These are phyloP conservation scores for Cordyceps cicadae DNA, from an alignment of 2,329 filamentous ascomycete genomes.

Conservation along the genomic window DNA sequence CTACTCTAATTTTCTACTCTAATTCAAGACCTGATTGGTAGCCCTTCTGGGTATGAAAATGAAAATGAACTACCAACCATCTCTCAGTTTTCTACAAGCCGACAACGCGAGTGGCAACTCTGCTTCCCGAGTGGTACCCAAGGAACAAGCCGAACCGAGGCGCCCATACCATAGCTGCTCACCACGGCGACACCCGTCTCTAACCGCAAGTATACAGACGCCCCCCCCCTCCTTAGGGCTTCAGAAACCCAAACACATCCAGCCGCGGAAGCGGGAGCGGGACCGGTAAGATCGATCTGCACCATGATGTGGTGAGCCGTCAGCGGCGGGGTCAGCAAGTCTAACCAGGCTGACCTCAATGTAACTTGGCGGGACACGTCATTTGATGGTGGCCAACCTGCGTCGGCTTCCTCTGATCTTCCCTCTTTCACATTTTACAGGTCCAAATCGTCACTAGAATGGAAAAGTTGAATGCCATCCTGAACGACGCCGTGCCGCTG, in stretches of 20 bases:
- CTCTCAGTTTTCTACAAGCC: not conserved
- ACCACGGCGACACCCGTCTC: too few relatives aligned
- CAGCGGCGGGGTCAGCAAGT: not conserved
- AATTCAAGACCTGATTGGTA: not conserved
- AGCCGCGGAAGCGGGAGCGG: too few relatives aligned
- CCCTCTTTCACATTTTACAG: not conserved
- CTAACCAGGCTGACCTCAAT: not conserved
- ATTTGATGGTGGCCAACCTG: not conserved
- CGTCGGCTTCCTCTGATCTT: not conserved
- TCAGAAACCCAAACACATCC: not conserved
- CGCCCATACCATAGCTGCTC: too few relatives aligned
- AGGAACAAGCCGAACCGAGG: not conserved
- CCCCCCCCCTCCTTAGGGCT: too few relatives aligned
- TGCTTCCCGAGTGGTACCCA: not conserved
- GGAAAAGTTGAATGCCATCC: slow-evolving; percentile 23
- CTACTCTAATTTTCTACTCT: not conserved
- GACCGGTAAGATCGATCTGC: not conserved
- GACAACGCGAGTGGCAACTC: not conserved
- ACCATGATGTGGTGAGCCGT: not conserved
- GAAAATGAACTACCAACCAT: not conserved
- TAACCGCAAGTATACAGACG: too few relatives aligned
- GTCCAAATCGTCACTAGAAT: slow-evolving; percentile 11
- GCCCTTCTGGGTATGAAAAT: not conserved
- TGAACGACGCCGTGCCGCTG: slow-evolving; percentile 22
- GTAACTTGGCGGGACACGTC: not conserved